A percentile compares a stretch with the other conserved stretches of the same genome.
Conservation (phyloP, 2,329 filamentous ascomycete genomes). For the Ophiostoma montium region DNA sequence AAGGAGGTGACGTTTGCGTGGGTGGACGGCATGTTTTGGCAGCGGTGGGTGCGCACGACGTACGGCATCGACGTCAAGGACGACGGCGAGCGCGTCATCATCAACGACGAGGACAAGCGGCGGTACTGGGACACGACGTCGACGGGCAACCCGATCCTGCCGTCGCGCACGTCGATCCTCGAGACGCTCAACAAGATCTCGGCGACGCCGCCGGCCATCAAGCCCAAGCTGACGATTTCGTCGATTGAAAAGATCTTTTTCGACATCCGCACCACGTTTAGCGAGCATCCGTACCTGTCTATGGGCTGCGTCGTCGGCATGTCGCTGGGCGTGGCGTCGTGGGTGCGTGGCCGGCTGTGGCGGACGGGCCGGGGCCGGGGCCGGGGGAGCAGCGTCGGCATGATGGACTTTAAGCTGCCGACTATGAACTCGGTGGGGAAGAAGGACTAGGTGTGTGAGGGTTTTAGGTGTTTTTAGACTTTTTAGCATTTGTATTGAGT, state of each 20-base stretch:
- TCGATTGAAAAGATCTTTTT: constrained; percentile 59
- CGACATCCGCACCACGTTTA: constrained; percentile 43
- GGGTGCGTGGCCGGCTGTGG: constrained; percentile 40
- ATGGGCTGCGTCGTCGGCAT: constrained; percentile 44
- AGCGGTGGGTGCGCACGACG: constrained; percentile 88
- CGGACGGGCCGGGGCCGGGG: constrained; percentile 44
- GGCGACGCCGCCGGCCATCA: constrained; percentile 53
- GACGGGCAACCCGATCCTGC: constrained; percentile 78
- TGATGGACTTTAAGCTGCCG: constrained; percentile 47
- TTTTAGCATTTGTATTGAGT: no score
- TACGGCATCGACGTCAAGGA: constrained; percentile 82
- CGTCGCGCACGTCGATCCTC: constrained; percentile 78
- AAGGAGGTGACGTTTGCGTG: constrained; percentile 92
- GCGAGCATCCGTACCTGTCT: constrained; percentile 45
- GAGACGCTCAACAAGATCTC: constrained; percentile 68
- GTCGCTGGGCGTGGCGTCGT: constrained; percentile 35
- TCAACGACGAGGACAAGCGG: constrained; percentile 92
- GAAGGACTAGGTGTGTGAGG: constrained; percentile 28
- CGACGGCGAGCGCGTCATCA: constrained; percentile 81
- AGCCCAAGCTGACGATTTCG: constrained; percentile 63
- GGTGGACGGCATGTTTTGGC: constrained; percentile 96
- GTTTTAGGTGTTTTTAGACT: neutral
- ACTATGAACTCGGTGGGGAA: constrained; percentile 39
- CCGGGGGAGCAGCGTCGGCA: constrained; percentile 28
- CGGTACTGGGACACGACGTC: constrained; percentile 90